Evolutionary conservation across 2,329 filamentous ascomycete species (phyloP), one percentile per base, ranked within the genome.

Genomic region (Penicillium hordei): DNA sequence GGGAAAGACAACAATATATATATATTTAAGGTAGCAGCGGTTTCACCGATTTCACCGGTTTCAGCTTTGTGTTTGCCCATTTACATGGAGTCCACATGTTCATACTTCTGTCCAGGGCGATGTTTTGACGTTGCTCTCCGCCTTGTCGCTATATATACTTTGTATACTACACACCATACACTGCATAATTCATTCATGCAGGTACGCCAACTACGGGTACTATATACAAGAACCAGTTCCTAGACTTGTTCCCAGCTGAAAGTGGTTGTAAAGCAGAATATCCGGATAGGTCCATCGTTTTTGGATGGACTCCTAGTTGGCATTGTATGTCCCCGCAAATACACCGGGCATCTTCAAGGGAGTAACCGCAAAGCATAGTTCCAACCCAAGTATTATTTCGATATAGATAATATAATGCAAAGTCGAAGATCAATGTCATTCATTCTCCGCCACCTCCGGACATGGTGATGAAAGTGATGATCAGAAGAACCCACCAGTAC

Each of bases 401-500:
- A 44, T 15, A 19, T 44, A 42, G 17, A 19, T 51, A 36, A 34
- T 52, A n/a, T 25, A 27, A 39, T 38, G 7, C 33, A 13, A n/a
- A 15, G 5, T 25, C 19, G 12, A 43, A 48, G 36, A 48, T 66
- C 60, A 63, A 58, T 66, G 61, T 33, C 64, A 65, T 48, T 33
- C 63, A 65, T 48, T 74, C 76, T 19, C 73, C 76, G 19, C 50
- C 49, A 43, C 76, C 73, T 38, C 76, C 75, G 19, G 74, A 73
- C 70, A 79, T 71, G 27, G 70, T 70, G 55, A 80, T 56, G 56
- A 80, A 71, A 13, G 71, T 68, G 34, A 78, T 59, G 36, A 78
- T 71, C 60, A 77, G 68, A 52, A 79, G 69, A 40, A 78, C 72
- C 77, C 78, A 80, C 78, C 78, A 80, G 62, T 80, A 80, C 59